Evolutionary conservation across 2,329 filamentous ascomycete genomes (phyloP), one percentile per base, ranked within the genome.

Genomic region (Paraconiothyrium sp.): DNA sequence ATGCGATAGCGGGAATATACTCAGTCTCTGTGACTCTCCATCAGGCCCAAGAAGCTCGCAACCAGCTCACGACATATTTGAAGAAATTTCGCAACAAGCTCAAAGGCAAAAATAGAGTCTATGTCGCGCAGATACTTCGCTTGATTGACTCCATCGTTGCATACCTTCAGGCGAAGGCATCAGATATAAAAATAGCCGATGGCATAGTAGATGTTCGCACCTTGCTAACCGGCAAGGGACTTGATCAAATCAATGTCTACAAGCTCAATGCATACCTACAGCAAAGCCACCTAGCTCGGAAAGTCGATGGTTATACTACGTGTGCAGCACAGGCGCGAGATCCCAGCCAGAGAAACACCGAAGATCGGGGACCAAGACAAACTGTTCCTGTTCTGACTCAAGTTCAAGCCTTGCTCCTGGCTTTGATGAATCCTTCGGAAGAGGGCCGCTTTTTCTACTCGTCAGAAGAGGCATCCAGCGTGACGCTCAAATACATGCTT

Each of bases 201-300:
- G 92, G 90, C 0, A 85, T 90, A 32, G 88, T 94, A 0, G 86
- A 91, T 47, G 80, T 91, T 16, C 90, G 89, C 22, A 86, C 89
- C 6, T 83, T 99, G 0, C 89, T 97, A 66, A 86, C 89, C 27
- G 89, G 89, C 41, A 97, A 97, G 75, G 93, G 93, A 0, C 91
- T 95, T 27, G 95, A 99, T 73, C 94, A 98, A 73, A 94, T 99
- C 80, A 97, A 98, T 71, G 86, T 97, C 34, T 94, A 92, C 79
- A 94, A 95, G 74, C 84, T 99, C 14, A 89, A 94, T 35, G 86
- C 88, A 47, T 98, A 98, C 76, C 87, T 99, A 4, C 91, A 94
- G 72, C 90, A 95, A 65, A 97, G 94, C 64, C 97, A 97, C 72
- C 82, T 99, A 13, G 94, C 94, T 1, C 91, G 94, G 66, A 99